Evolutionary conservation across 2,329 filamentous ascomycete genomes (phyloP), one percentile per base, ranked within the genome.

Genomic region (Aspergillus transmontanensis): DNA sequence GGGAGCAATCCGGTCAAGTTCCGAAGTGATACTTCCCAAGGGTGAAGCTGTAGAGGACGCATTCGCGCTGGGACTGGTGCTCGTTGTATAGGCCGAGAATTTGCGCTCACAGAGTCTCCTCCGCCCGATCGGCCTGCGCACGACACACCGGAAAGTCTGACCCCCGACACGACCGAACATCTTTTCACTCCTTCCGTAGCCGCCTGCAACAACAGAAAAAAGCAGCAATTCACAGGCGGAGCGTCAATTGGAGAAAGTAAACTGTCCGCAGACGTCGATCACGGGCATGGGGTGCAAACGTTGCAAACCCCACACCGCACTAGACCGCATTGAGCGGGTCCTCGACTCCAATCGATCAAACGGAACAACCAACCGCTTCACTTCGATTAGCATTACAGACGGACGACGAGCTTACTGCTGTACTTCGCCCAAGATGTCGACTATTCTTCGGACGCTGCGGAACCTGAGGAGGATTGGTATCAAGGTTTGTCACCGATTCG

Each of bases 1-100:
- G n/a, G 95, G 95, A 4, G 94, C 91, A 67, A 98, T 87, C 70
- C 86, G 90, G 77, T 99, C 95, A 64, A 99, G 82, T 77, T 99
- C 94, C 50, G 83, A 82, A 14, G 87, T 89, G 60, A 91, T 84
- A 16, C 83, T 82, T 19, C 85, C 87, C 56, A 91, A 78, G 79
- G 74, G 86, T 45, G 78, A 79, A n/a, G 74, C 69, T 23, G 72
- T 68, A 4, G 76, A 70, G 43, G 71, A 53, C 45, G 71, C 65
- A 64, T 68, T 61, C 51, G 75, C 68, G 59, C 67, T 70, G 12
- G 73, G 32, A 59, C 68, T 71, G 16, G 65, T 28, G 51, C 62
- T 63, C 26, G 67, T 59, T 21, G 73, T 66, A 64, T 75, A 69
- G 36, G 75, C 73, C 43, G 78, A 77, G 67, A 80, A 80, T 65